Evolutionary conservation across 495 filamentous ascomycete genomes (phyloP).

Genomic region (Aspergillus incahuasiensis): DNA sequence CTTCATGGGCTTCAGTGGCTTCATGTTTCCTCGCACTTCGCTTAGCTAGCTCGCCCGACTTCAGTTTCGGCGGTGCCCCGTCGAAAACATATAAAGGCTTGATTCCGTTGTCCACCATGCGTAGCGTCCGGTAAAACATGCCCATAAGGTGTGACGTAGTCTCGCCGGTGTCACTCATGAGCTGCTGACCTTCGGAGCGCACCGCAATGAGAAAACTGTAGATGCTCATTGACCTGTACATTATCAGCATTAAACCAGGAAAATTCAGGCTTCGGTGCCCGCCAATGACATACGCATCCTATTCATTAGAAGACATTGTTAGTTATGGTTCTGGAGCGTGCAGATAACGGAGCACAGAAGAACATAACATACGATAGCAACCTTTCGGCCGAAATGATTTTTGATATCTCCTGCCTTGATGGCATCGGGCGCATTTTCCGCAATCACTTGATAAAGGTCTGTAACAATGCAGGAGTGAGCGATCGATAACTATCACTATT

Average conservation of each 20-base stretch:
- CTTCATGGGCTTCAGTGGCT: slow-evolving; percentile 80
- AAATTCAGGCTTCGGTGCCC: not conserved
- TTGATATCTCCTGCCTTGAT: slow-evolving; percentile 96
- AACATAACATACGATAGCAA: slow-evolving; percentile 73
- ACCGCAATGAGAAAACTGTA: slow-evolving; percentile 98
- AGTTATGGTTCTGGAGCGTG: slow-evolving; percentile 4
- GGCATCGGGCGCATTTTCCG: slow-evolving; percentile 88
- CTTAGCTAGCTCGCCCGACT: slow-evolving; percentile 92
- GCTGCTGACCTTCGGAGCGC: slow-evolving; percentile 90
- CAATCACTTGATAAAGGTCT: slow-evolving; percentile 81
- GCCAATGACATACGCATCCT: slow-evolving; percentile 75
- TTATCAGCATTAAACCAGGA: slow-evolving; percentile 15
- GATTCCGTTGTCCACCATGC: slow-evolving; percentile 98
- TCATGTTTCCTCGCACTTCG: slow-evolving; percentile 87
- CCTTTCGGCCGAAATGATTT: slow-evolving; percentile 94
- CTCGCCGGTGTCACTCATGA: slow-evolving; percentile 88
- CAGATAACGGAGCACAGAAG: not conserved
- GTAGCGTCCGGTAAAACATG: slow-evolving; percentile 97
- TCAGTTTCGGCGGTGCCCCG: slow-evolving; percentile 91
- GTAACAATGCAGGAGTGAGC: slow-evolving; percentile 12
- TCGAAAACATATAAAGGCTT: slow-evolving; percentile 98
- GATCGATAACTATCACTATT: not conserved
- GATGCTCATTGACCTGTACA: slow-evolving; percentile 87
- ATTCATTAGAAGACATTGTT: slow-evolving; percentile 9
- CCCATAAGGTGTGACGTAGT: slow-evolving; percentile 98